Evolutionary conservation across 2,329 filamentous ascomycete species (phyloP).

Genomic region (Aureobasidium sp.): DNA sequence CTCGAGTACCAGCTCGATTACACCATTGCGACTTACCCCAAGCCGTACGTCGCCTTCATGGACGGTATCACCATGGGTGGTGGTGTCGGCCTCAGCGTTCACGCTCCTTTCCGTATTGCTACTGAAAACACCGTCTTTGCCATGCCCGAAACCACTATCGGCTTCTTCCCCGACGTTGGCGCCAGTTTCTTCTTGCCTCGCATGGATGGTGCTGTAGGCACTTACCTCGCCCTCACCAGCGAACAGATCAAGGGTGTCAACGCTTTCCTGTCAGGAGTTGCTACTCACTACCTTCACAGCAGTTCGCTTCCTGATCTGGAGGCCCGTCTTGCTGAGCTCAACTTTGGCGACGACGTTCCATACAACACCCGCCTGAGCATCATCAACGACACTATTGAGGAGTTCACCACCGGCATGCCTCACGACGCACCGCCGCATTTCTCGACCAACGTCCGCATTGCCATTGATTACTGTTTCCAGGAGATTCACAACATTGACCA

Average conservation of each 20-base stretch:
- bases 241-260: conserved; percentile 74
- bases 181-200: conserved; percentile 92
- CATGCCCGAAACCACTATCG: conserved; percentile 97
- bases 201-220: conserved; percentile 78
- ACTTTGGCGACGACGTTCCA: conserved; percentile 69
- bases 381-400: conserved; percentile 83
- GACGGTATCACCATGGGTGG: conserved; percentile 98
- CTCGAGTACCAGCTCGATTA: conserved; percentile 97
- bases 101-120: conserved; percentile 92
- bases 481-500: conserved; percentile 50
- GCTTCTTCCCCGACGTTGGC: conserved; percentile 97
- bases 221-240: conserved; percentile 88
- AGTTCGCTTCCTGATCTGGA: conserved; percentile 75
- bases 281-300: conserved; percentile 94
- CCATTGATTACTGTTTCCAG: conserved; percentile 63
- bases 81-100: conserved; percentile 85
- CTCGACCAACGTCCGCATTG: conserved; percentile 59
- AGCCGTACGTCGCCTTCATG: conserved; percentile 92
- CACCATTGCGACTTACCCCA: conserved; percentile 83
- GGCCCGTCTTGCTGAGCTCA: conserved; percentile 76
- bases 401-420: conserved; percentile 81
- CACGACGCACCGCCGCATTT: conserved; percentile 56
- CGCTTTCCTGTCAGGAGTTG: conserved; percentile 82
- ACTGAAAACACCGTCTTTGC: conserved; percentile 93
- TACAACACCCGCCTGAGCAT: conserved; percentile 56